Base-by-base conservation (phyloP, 768 basidiomycete species). In the Sutorius australiensis region DNA sequence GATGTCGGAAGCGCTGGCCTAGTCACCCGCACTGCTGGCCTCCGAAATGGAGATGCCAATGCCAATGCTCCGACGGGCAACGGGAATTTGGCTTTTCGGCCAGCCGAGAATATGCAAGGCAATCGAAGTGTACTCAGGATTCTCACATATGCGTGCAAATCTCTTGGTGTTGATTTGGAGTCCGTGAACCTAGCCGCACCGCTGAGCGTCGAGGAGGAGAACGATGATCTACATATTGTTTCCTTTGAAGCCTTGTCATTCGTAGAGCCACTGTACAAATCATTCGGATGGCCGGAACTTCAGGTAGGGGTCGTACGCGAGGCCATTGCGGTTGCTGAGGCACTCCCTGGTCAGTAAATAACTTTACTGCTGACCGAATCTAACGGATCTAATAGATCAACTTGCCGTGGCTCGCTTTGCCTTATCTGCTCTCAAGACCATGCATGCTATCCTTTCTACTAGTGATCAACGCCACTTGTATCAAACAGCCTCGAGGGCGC, bases 291-390 rank as follows among this genome's bases (percentile, higher is more conserved):
- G 95, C 87, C 94, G 3, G 92, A 94, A 67, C 74, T 99, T 37
- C 95, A 97, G 73, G 82, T 98, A 16, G 93, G 92, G 21, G 83
- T 95, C n/a, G 77, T 98, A 19, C 81, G 92, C 34, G 97, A 98
- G 67, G 92, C 93, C 1, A 85, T 98, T 19, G 86, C 89, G 0
- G 84, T 98, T 3, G 90, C 92, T 2, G 92, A 98, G 68, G 84
- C 92, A 13, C 73, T 99, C 21, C 93, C 95, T 51, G 93, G 94
- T 92, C 55, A 49, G 79, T 71, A 10, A 46, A 51, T 46, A 45
- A 37, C 27, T 30, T 48, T 33, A 24, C 39, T 34, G 11, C 27
- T 13, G 28, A 46, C 49, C 14, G 19, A 17, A 43, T 51, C 51
- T 51, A 28, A 51, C 48, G 52, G 24, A 44, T 47, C 54, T 42